Evolutionary conservation across 371 early-diverging fungal genomes (phyloP).

Genomic region (Lichtheimia ornata): DNA sequence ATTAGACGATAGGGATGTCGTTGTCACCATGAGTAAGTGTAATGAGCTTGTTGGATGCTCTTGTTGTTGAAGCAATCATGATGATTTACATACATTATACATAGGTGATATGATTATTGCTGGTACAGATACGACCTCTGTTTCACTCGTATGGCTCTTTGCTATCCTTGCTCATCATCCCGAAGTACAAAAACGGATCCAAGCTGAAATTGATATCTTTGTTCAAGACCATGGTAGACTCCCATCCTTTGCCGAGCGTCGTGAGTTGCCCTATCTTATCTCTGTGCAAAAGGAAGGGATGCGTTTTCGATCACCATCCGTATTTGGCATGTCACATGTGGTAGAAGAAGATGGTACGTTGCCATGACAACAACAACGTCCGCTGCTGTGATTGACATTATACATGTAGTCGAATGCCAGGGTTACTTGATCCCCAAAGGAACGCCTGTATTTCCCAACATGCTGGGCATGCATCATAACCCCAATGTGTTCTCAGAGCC

Average conservation of each 20-base stretch:
- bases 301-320: slow-evolving; percentile 13
- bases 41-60: not conserved
- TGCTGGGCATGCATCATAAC: slow-evolving; percentile 12
- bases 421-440: slow-evolving; percentile 19
- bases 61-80: no score
- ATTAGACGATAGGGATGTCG: slow-evolving; percentile 16
- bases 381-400: no score
- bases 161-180: slow-evolving; percentile 19
- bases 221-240: slow-evolving; percentile 11
- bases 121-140: slow-evolving; percentile 20
- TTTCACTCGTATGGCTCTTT: slow-evolving; percentile 16
- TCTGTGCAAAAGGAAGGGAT: slow-evolving; percentile 23
- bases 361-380: no score
- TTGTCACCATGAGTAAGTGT: slow-evolving; percentile 15
- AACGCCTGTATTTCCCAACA: slow-evolving; percentile 11
- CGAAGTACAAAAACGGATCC: slow-evolving; percentile 19
- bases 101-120: slow-evolving; percentile 21
- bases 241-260: slow-evolving; percentile 21
- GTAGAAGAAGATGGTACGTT: slow-evolving; percentile 17
- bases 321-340: slow-evolving; percentile 14
- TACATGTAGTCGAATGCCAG: slow-evolving; percentile 10
- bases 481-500: not conserved
- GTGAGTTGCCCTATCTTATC: slow-evolving; percentile 13
- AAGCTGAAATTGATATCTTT: slow-evolving; percentile 15
- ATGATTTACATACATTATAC: not conserved